Percentiles rank a stretch among this genome's conserved stretches.
Conservation (phyloP, 2,329 filamentous ascomycete species). For the Nothophaeocryptopus gaeumannii region DNA sequence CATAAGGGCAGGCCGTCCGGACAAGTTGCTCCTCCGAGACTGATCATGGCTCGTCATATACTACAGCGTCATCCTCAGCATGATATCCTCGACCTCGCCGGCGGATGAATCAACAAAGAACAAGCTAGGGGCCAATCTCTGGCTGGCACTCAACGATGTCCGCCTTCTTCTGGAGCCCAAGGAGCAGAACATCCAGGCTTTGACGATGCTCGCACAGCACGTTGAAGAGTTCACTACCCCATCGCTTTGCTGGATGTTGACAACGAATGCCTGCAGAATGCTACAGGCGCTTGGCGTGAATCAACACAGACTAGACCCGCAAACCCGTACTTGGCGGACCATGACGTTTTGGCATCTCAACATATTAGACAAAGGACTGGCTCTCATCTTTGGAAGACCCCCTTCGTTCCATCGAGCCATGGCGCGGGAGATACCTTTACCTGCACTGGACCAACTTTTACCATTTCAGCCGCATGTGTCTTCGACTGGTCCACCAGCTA, state of each 20-base stretch:
- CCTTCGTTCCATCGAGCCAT: slow-evolving; percentile 23
- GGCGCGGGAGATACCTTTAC: slow-evolving; percentile 18
- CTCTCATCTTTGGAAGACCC: slow-evolving; percentile 23
- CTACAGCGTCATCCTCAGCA: slow-evolving; percentile 25
- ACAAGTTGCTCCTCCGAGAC: slow-evolving; percentile 9
- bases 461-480: neutral
- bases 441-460: slow-evolving; percentile 20
- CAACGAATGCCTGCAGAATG: slow-evolving; percentile 26
- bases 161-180: slow-evolving; percentile 24
- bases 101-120: slow-evolving; percentile 12
- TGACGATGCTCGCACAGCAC: slow-evolving; percentile 22
- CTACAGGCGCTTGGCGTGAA: slow-evolving; percentile 24
- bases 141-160: slow-evolving; percentile 28
- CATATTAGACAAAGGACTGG: slow-evolving; percentile 23
- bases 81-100: slow-evolving; percentile 8
- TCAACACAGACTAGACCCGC: slow-evolving; percentile 15
- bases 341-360: slow-evolving; percentile 29
- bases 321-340: slow-evolving; percentile 18
- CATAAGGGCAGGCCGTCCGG: slow-evolving; percentile 10
- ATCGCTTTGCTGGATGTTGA: slow-evolving; percentile 26
- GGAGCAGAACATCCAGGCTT: slow-evolving; percentile 24
- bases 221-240: slow-evolving; percentile 28
- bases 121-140: slow-evolving; percentile 24
- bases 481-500: slow-evolving; percentile 1
- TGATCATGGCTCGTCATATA: slow-evolving; percentile 28